Evolutionary conservation across 495 filamentous ascomycete genomes (phyloP), one percentile per base, ranked within the genome.

Genomic region (Copromyces sp.): DNA sequence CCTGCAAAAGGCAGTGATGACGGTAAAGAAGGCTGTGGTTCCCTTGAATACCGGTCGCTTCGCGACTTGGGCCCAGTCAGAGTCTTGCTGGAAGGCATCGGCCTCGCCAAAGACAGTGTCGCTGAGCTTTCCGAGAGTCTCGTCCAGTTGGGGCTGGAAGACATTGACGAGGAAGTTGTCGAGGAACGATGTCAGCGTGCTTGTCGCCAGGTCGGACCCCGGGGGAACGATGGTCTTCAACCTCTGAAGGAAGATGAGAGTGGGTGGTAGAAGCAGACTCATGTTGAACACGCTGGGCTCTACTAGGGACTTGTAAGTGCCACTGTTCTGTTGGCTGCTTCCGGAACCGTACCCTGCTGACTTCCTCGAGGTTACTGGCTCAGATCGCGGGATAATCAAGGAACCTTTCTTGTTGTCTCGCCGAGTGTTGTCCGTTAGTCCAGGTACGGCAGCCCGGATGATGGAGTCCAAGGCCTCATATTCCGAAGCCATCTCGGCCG

Each of bases 231-330:
- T 95, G 70, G 90, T 91, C 80, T 95, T 97, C 16, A 99, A 84
- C 7, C 93, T 88, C 77, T 95, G 93, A 14, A 99, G 87, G 82
- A 99, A 99, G 11, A 92, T 89, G 3, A 98, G 84, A 2, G 95
- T 97, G n/a, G 95, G 94, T 16, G 95, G 95, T 20, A 99, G 87
- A 5, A 99, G 86, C 59, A 97, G 84, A 72, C 93, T 92, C 90
- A 99, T 98, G 77, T 99, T 99, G 83, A 98, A 98, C 17, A 98
- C 94, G 76, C 92, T 97, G 14, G 95, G 94, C 78, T 97, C 93
- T 44, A 98, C 91, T 3, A 99, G 87, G 3, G 84, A 85, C 73
- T 85, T 86, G 77, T 84, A 82, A 24, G 77, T 96, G 85, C 85
- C 97, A 47, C 88, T 86, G 75, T 90, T 80, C 39, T 78, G 77